Conservation (phyloP, 2,329 filamentous ascomycete species). For the Alternaria dauci region DNA sequence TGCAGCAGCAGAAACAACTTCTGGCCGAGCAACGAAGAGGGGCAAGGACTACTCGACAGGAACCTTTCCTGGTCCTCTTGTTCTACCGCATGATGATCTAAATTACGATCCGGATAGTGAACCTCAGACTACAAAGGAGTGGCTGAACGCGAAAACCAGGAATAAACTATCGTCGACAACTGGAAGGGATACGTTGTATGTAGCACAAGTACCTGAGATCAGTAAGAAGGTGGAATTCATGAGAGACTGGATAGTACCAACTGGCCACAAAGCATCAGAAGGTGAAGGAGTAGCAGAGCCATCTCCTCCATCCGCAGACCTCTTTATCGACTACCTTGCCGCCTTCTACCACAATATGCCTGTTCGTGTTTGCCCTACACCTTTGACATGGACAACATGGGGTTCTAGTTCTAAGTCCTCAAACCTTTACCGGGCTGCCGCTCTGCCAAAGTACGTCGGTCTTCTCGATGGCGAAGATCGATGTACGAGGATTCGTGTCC, state of each 20-base stretch:
- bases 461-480: conserved; percentile 49
- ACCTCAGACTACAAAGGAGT: conserved; percentile 63
- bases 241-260: conserved; percentile 51
- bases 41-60: conserved; percentile 18
- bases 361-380: conserved; percentile 55
- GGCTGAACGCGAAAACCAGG: conserved; percentile 54
- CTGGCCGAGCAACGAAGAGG: conserved; percentile 8
- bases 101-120: conserved; percentile 61
- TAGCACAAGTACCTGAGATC: conserved; percentile 59
- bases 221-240: conserved; percentile 51
- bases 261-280: conserved; percentile 29
- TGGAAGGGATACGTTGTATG: conserved; percentile 61
- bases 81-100: conserved; percentile 68
- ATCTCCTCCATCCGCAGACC: conserved; percentile 27
- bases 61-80: conserved; percentile 65
- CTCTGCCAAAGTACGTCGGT: conserved; percentile 54
- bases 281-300: neutral
- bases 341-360: conserved; percentile 65
- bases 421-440: conserved; percentile 3
- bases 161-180: conserved; percentile 58
- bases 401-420: conserved; percentile 22
- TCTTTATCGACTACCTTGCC: conserved; percentile 55
- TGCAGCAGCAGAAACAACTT: conserved; percentile 32
- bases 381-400: conserved; percentile 62
- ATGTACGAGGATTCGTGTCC: conserved; percentile 61